Evolutionary conservation across 257 asterid genomes (phyloP).

Genomic region (Solanum piurae): DNA sequence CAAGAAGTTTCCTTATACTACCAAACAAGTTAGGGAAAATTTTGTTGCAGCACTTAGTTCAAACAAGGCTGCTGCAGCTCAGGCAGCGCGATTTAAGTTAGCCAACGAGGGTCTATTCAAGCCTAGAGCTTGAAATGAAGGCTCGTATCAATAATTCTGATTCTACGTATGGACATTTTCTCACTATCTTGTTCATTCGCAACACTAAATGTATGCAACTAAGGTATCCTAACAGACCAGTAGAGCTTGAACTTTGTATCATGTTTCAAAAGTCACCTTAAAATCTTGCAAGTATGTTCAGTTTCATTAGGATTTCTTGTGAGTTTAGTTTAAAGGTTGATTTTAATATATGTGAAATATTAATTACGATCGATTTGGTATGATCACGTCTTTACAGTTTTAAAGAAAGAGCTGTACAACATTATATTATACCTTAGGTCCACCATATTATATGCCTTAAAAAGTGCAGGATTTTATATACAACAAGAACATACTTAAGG

Average conservation of each 20-base stretch:
- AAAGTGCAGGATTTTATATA: neutral
- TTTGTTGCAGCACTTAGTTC: constrained; percentile 58
- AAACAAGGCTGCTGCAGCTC: constrained; percentile 63
- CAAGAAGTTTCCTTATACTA: constrained; percentile 55
- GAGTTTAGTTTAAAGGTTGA: neutral
- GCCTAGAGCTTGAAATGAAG: constrained; percentile 25
- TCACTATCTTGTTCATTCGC: neutral
- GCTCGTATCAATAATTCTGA: neutral
- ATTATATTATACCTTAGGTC: neutral
- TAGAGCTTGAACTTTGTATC: neutral
- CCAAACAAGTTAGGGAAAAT: constrained; percentile 57
- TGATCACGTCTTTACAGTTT: neutral
- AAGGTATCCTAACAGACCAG: neutral
- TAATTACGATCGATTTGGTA: neutral
- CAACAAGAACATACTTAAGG: neutral
- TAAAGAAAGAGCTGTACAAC: neutral
- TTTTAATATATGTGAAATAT: neutral
- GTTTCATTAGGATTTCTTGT: neutral
- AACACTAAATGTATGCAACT: neutral
- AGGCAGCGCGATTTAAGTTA: constrained; percentile 60
- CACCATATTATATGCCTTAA: neutral
- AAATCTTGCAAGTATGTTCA: neutral
- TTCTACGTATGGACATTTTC: neutral
- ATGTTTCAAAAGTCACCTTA: neutral
- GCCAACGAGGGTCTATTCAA: constrained; percentile 66